These are phyloP conservation scores for Rhododendron mucronatum DNA, from an alignment of 148 eudicot species.

Conservation along the genomic window DNA sequence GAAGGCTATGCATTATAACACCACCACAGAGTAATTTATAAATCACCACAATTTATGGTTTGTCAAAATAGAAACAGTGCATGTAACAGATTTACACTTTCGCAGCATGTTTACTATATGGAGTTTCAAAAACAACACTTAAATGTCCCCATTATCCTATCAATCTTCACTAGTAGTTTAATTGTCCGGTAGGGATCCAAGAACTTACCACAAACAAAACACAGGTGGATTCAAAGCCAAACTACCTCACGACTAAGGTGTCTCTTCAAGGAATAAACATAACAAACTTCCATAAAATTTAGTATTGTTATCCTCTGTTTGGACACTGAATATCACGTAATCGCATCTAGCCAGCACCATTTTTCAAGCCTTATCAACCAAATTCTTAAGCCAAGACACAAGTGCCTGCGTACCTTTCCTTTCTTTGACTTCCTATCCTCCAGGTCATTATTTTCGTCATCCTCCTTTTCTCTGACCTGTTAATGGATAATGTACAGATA, in stretches of 20 bases:
- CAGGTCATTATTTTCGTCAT: slow-evolving; percentile 18
- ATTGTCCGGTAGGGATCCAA: neutral
- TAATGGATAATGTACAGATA: neutral
- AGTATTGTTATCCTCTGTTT: neutral
- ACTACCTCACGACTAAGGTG: slow-evolving; percentile 1
- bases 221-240: neutral
- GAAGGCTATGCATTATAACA: neutral
- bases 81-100: neutral
- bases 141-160: neutral
- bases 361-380: neutral
- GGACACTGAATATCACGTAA: neutral
- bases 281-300: too few species aligned
- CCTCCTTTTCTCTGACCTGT: slow-evolving; percentile 27
- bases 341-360: neutral
- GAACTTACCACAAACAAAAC: neutral
- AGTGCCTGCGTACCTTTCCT: slow-evolving; percentile 35
- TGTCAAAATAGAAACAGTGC: neutral
- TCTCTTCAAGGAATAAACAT: neutral
- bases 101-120: neutral
- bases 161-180: neutral
- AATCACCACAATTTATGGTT: neutral
- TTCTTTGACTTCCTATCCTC: slow-evolving; percentile 34
- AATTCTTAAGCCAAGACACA: neutral
- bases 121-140: neutral
- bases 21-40: neutral